Base-by-base conservation (phyloP, 495 filamentous ascomycete genomes). In the Trichoderma reesei region DNA sequence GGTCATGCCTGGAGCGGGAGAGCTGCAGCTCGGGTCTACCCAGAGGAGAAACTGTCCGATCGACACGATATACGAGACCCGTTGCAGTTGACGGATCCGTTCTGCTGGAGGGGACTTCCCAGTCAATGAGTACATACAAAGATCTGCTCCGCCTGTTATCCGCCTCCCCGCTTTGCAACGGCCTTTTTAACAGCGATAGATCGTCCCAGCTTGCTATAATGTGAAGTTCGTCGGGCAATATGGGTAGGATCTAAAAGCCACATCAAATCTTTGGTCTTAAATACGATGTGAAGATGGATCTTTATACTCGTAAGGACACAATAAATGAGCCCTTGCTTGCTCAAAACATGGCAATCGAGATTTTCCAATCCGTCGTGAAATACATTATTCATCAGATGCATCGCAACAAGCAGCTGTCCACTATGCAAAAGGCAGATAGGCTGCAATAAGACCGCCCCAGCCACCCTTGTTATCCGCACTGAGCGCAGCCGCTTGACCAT, bases 391-490 rank as follows among this genome's bases (percentile, higher is more conserved):
- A 44, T 44, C 2, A 31, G 26, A 18, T 9, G 46, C 20, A 54
- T 54, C 26, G 26, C 26, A 26, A 26, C 26, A 26, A 26, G 26
- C 26, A 26, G 26, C 26, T 26, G 26, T 26, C 11, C 5, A 16
- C 16, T 56, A 56, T 33, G 51, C 51, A 56, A 56, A 56, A 8
- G 51, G 36, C 37, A 72, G 60, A 64, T 74, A 74, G 16, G 71
- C 69, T n/a, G 69, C 71, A 42, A 74, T 33, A 46, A 64, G 65
- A 11, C 72, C 80, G 16, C 79, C 80, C 79, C 79, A 82, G 11
- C 78, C 72, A 51, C 81, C 80, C 14, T 69, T 66, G 67, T 80
- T 77, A 31, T 72, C 73, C 39, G 69, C 64, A 10, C 51, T 56
- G 20, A 56, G 26, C 7, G 51, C 51, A 14, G 51, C 71, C 79